Evolutionary conservation across 1,284 basidiomycete genomes (phyloP).

Genomic region (Apiotrichum mycotoxinovorans): DNA sequence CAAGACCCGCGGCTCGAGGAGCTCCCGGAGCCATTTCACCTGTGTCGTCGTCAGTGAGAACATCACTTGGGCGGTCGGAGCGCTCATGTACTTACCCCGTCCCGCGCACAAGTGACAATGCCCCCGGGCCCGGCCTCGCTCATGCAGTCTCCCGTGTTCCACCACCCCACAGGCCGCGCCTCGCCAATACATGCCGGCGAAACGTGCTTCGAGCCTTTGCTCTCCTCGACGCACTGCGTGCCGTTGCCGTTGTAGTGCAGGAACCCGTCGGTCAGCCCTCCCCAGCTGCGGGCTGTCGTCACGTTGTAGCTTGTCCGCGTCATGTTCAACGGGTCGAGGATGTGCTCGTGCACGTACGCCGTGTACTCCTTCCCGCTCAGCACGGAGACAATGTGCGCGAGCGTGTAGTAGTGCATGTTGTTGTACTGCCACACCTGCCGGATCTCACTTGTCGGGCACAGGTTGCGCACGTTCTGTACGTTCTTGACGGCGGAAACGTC

Average conservation of each 20-base stretch:
- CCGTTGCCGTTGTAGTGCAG: slow-evolving; percentile 8
- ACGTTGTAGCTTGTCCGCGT: slow-evolving; percentile 25
- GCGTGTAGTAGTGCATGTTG: slow-evolving; percentile 32
- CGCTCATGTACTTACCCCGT: slow-evolving; percentile 20
- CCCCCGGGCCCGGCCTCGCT: slow-evolving; percentile 30
- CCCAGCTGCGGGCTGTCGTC: slow-evolving; percentile 12
- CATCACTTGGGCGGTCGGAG: too few species aligned
- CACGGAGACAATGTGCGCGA: slow-evolving; percentile 25
- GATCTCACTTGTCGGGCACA: slow-evolving; percentile 32
- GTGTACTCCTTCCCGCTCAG: slow-evolving; percentile 26
- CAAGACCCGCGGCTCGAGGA: slow-evolving; percentile 28
- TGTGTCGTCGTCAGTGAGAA: background rate
- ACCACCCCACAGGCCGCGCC: slow-evolving; percentile 22
- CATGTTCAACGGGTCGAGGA: slow-evolving; percentile 40
- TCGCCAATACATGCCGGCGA: slow-evolving; percentile 1
- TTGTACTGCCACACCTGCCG: slow-evolving; percentile 39
- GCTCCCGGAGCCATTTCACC: slow-evolving; percentile 31
- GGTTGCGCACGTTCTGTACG: slow-evolving; percentile 24
- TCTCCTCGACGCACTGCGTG: slow-evolving; percentile 8
- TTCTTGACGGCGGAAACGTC: slow-evolving; percentile 3
- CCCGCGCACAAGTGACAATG: slow-evolving; percentile 26
- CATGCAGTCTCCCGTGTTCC: slow-evolving; percentile 17
- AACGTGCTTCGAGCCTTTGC: slow-evolving; percentile 8
- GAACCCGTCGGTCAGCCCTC: slow-evolving; percentile 19
- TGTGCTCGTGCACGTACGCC: slow-evolving; percentile 27